Conservation (phyloP, 768 basidiomycete species). For the Leucosporidium scottii region DNA sequence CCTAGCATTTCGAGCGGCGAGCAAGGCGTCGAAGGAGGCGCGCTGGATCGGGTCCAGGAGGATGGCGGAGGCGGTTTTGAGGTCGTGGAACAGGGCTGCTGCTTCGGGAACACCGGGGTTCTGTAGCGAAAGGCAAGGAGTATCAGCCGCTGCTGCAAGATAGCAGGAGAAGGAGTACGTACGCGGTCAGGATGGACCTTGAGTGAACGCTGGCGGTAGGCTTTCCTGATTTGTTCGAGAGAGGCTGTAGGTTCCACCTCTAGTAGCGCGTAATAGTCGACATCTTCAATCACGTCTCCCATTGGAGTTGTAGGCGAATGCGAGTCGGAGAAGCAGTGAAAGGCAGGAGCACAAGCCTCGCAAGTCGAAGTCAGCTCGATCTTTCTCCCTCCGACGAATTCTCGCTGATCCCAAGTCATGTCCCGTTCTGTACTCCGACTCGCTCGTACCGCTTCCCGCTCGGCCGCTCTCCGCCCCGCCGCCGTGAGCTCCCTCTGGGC, state of each 20-base stretch:
- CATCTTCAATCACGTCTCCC: background rate
- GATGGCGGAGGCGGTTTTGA: slow-evolving; percentile 30
- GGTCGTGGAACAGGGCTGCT: slow-evolving; percentile 35
- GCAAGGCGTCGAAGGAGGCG: slow-evolving; percentile 24
- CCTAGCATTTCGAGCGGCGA: slow-evolving; percentile 24
- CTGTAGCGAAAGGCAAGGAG: background rate
- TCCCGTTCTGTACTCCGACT: too few relatives aligned
- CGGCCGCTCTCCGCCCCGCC: background rate
- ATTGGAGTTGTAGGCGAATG: too few relatives aligned
- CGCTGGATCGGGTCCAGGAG: slow-evolving; percentile 31
- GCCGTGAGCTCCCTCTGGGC: background rate
- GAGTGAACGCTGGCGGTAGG: slow-evolving; percentile 34
- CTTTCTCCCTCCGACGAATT: too few relatives aligned
- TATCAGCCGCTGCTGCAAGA: background rate
- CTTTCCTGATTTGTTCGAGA: slow-evolving; percentile 28
- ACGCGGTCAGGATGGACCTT: slow-evolving; percentile 38
- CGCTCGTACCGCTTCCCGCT: too few relatives aligned
- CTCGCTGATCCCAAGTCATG: too few relatives aligned
- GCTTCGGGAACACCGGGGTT: slow-evolving; percentile 34
- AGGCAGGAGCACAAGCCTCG: too few relatives aligned
- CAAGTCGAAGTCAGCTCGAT: too few relatives aligned
- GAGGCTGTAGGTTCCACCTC: slow-evolving; percentile 26
- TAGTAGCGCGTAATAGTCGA: slow-evolving; percentile 33
- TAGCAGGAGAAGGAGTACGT: background rate
- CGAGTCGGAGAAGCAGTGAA: too few relatives aligned